Conservation (phyloP, 768 basidiomycete genomes). For the Tulasnella calospora region DNA sequence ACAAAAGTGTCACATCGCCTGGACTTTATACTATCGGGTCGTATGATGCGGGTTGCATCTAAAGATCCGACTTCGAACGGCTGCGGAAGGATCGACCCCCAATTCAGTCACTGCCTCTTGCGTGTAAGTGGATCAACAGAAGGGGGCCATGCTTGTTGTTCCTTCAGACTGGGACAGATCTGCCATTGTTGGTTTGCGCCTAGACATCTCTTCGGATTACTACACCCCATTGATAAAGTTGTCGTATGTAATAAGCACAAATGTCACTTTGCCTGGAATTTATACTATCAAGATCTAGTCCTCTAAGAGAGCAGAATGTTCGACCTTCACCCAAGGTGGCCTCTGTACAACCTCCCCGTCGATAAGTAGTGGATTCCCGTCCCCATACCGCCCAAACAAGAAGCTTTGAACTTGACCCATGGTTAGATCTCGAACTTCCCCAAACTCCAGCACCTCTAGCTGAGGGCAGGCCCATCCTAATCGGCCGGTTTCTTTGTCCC, state of each 20-base stretch:
- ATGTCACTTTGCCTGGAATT: too few relatives aligned
- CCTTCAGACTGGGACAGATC: slow-evolving; percentile 18
- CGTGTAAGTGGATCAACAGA: background rate
- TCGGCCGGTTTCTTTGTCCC: background rate
- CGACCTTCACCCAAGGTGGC: background rate
- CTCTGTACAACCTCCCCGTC: background rate
- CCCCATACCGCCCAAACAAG: background rate
- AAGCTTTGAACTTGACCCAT: background rate
- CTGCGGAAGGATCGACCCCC: background rate
- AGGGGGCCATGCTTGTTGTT: slow-evolving; percentile 4
- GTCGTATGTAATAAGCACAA: background rate
- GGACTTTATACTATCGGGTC: too few relatives aligned
- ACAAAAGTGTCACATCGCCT: too few relatives aligned
- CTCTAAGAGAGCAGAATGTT: too few relatives aligned
- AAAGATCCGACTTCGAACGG: background rate
- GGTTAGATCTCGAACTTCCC: background rate
- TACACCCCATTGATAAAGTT: background rate
- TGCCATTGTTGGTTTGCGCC: background rate
- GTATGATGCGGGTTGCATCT: background rate
- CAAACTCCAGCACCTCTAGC: background rate
- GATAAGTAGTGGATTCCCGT: background rate
- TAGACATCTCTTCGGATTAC: background rate
- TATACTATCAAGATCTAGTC: too few relatives aligned
- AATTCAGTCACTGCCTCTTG: background rate
- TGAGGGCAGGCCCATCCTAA: background rate